Base-by-base conservation (phyloP, 2,329 filamentous ascomycete species). In the Aurifilum marmelostoma region DNA sequence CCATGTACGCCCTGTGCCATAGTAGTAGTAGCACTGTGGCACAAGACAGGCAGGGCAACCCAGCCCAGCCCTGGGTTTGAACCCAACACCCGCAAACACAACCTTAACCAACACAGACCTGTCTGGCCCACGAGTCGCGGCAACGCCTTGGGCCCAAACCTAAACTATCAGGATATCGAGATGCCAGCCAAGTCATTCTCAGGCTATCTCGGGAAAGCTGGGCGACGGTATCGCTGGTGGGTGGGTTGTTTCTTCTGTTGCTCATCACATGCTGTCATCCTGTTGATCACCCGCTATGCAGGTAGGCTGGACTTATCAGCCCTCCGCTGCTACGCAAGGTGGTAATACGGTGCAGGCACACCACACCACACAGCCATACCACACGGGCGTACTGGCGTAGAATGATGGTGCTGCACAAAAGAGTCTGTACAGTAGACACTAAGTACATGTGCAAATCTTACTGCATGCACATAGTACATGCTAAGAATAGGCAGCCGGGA, bases 401-500 rank as follows among this genome's bases (percentile, higher is more conserved):
- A 21, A 43, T 54, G 50, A 41, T 37, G n/a, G 14, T 34, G 59
- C 59, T 16, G 34, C 37, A 41, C 59, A n/a, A n/a, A n/a, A 32
- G 34, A 61, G 61, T 29, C 32, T 21, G n/a, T 60, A 62, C n/a
- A 34, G n/a, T 14, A n/a, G n/a, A n/a, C 43, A 62, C 37, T 14
- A 50, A 11, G 60, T 63, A 50, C 27, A 64, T 12, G 50, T 65
- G 63, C 50, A 58, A 32, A 32, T 58, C 63, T 65, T 18, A 65
- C 63, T 34, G 18, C 50, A 43, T 65, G 52, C 50, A 34, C 34
- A 34, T 18, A 65, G 52, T 34, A 11, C 50, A 43, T 65, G 52
- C 50, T 59, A 65, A 65, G 63, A 65, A 59, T 65, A 65, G 50
- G 32, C n/a, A n/a, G n/a, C 21, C 34, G 3, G 29, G 8, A 61